These are phyloP conservation scores for Diplodia scrobiculata DNA, from an alignment of 2,329 filamentous ascomycete genomes.

Conservation along the genomic window DNA sequence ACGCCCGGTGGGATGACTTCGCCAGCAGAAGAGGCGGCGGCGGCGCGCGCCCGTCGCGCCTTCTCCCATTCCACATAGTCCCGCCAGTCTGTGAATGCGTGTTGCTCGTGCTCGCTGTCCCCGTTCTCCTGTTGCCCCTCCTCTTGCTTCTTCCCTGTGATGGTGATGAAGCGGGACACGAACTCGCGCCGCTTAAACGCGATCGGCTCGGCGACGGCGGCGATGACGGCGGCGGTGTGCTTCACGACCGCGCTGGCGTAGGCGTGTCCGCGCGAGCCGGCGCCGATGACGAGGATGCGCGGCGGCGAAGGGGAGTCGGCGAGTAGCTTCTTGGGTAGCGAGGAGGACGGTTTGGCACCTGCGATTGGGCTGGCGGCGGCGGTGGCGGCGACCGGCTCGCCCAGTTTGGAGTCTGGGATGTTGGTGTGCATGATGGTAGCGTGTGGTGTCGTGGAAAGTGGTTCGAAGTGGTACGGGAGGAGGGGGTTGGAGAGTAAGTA, in stretches of 20 bases:
- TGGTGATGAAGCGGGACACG: conserved; percentile 66
- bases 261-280: conserved; percentile 43
- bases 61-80: conserved; percentile 75
- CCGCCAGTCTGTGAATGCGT: conserved; percentile 67
- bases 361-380: not conserved
- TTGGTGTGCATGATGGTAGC: conserved; percentile 1
- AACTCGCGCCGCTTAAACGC: conserved; percentile 73
- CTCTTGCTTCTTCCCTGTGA: conserved; percentile 57
- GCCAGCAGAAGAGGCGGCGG: conserved; percentile 28
- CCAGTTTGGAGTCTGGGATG: not conserved
- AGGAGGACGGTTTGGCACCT: not conserved
- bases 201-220: conserved; percentile 79
- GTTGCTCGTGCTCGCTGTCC: not conserved
- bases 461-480: not conserved
- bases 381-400: conserved; percentile 5
- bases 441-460: not conserved
- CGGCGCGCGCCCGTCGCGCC: conserved; percentile 57
- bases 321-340: conserved; percentile 11
- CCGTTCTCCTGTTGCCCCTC: not conserved
- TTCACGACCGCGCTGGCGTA: conserved; percentile 38
- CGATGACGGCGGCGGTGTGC: conserved; percentile 60
- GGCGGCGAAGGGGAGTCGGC: conserved; percentile 18
- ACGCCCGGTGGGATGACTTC: conserved; percentile 38
- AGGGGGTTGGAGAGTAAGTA: not conserved
- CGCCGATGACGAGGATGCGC: conserved; percentile 45